Evolutionary conservation across 164 flowering plant species (phyloP).

Genomic region (Malania oleifera): DNA sequence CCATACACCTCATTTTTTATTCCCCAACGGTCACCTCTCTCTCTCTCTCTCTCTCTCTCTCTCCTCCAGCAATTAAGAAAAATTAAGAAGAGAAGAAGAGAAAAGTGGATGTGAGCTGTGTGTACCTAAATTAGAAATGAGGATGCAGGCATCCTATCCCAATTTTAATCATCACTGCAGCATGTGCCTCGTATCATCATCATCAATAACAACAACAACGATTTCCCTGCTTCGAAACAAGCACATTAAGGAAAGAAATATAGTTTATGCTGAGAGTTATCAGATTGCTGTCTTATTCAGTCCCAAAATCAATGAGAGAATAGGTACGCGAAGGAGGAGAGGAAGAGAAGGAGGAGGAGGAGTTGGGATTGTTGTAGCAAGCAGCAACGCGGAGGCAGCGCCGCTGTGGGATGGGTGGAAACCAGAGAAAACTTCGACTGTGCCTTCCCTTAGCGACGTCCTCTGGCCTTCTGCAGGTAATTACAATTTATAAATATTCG

Average conservation of each 20-base stretch:
- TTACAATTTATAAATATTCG: too few species aligned
- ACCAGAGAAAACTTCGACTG: conserved; percentile 44
- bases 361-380: conserved; percentile 22
- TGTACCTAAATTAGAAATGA: too few species aligned
- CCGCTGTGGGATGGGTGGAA: conserved; percentile 58
- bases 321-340: conserved; percentile 3
- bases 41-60: too few species aligned
- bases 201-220: not conserved
- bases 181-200: not conserved
- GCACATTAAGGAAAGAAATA: not conserved
- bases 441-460: conserved; percentile 72
- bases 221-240: not conserved
- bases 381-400: conserved; percentile 31
- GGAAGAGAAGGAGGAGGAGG: not conserved
- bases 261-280: not conserved
- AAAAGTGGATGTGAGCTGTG: too few species aligned
- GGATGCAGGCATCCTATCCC: not conserved
- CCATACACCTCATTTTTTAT: too few species aligned
- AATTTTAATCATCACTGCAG: not conserved
- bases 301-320: not conserved
- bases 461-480: conserved; percentile 85
- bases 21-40: too few species aligned
- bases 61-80: too few species aligned
- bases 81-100: too few species aligned
- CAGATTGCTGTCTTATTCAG: not conserved